Evolutionary conservation across 805 yeast species (phyloP), one percentile per base, ranked within the genome.

Genomic region (Candida odintsovae): DNA sequence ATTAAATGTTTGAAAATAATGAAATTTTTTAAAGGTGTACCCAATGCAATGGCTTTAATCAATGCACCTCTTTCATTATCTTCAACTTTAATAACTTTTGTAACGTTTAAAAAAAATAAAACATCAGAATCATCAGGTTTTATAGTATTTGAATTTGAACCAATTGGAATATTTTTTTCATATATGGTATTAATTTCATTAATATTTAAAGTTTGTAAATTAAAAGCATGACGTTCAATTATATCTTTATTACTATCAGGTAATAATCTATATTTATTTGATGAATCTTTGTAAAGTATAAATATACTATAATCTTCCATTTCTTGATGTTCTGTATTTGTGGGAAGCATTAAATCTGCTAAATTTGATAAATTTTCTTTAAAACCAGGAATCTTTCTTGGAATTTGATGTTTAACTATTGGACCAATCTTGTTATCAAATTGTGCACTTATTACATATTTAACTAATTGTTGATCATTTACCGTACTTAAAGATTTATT

Each of bases 341-440:
- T 78, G 0, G 87, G 86, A 9, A 83, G 68, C 78, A 82, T 75
- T 36, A 82, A 56, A 55, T 77, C 83, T 2, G 83, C 77, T 41
- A 76, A 54, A 42, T 67, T 63, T 35, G 59, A 55, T 40, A 71
- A 55, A 42, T 58, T 50, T 6, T 62, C 62, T 58, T 56, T 62
- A 41, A 64, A 62, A 1, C 72, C 71, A 1, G 76, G 64, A 3
- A 69, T 60, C 41, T 56, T 59, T 13, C 56, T 48, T 0, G 95
- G 92, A 43, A 75, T 72, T 56, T 83, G 90, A 52, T 77, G 76
- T 44, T 70, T 69, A 28, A 89, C 65, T 4, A 77, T 69, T 0
- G 94, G 83, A 0, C 97, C 96, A 45, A 78, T 71, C 55, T 78
- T 83, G 51, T 83, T 79, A 61, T 89, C 94, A 62, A 89, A 90